Evolutionary conservation across 2,329 filamentous ascomycete genomes (phyloP), one percentile per base, ranked within the genome.

Genomic region (Boeremia exigua): DNA sequence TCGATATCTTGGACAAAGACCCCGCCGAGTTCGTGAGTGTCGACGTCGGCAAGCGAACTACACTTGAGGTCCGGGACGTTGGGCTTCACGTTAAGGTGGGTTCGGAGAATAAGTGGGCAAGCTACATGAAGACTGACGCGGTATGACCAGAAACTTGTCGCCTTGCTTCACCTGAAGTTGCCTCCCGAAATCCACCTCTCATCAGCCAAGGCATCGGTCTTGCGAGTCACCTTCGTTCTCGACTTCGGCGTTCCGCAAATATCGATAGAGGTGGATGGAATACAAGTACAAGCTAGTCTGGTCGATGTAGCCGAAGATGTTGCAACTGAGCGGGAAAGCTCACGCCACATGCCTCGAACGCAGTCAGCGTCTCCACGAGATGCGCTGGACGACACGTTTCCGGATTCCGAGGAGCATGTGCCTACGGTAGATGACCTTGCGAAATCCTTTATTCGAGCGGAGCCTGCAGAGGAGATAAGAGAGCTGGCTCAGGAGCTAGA

Each of bases 191-290:
- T 95, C 69, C 82, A 85, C 58, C 80, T 97, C 11, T 84, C 86
- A 48, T 88, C 86, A 71, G 93, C 94, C 53, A 88, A 87, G 61
- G 86, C 96, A 48, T 79, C 89, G 2, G 81, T 89, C 6, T 84
- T 98, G 23, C 89, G 90, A 67, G 80, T 97, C 49, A 96, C 89
- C 7, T 84, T 98, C 46, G 92, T 94, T 11, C 88, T 95, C 72
- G 91, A 97, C 75, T 88, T 97, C 62, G 92, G 93, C 74, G 89
- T 87, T 48, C 93, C 89, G 64, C 88, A 91, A 27, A 96, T 98
- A 71, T 81, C 85, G 28, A 86, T 94, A 66, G 90, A 96, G 70
- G 83, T 94, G 19, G 87, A 94, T 65, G 92, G 92, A 17, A 86
- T 97, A 58, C 85, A 93, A 62, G 83, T 96, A 29, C 84, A 87